These are phyloP conservation scores for Penicillium cosmopolitanum DNA, from an alignment of 495 filamentous ascomycete genomes.

Conservation along the genomic window DNA sequence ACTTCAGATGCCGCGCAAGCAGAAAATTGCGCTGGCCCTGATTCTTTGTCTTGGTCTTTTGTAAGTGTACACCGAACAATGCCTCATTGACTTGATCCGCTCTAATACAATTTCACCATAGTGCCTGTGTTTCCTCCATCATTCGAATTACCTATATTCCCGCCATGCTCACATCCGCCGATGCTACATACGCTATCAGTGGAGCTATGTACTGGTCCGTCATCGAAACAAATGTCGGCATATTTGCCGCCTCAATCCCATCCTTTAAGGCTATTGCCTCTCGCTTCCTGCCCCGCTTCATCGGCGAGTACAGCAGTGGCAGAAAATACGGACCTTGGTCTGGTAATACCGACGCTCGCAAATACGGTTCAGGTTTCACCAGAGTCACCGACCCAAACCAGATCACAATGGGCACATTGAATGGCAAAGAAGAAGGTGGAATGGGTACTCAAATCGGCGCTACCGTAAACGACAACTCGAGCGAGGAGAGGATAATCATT, in stretches of 20 bases:
- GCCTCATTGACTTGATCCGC: not conserved
- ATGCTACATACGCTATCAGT: slow-evolving; percentile 44
- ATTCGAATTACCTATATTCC: slow-evolving; percentile 48
- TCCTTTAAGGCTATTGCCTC: slow-evolving; percentile 48
- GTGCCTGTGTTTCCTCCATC: slow-evolving; percentile 46
- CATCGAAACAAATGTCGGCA: slow-evolving; percentile 48
- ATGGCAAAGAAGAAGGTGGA: slow-evolving; percentile 17
- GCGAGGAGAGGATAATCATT: slow-evolving; percentile 42
- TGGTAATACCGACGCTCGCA: slow-evolving; percentile 18
- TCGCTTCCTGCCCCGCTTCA: slow-evolving; percentile 43
- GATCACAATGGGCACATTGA: slow-evolving; percentile 25
- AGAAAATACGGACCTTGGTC: slow-evolving; percentile 37
- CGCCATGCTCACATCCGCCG: slow-evolving; percentile 37
- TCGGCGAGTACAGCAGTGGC: slow-evolving; percentile 42
- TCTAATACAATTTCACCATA: slow-evolving; percentile 12
- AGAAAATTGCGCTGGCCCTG: slow-evolving; percentile 36
- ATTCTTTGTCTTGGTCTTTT: slow-evolving; percentile 49
- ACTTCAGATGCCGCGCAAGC: slow-evolving; percentile 40
- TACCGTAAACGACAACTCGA: slow-evolving; percentile 22
- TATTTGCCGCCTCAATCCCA: slow-evolving; percentile 45
- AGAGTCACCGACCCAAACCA: slow-evolving; percentile 30
- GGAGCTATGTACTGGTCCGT: slow-evolving; percentile 51
- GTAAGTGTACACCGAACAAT: slow-evolving; percentile 27
- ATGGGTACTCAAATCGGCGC: slow-evolving; percentile 34
- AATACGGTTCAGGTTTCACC: slow-evolving; percentile 37